Percentiles rank a stretch among this genome's conserved stretches.
Evolutionary conservation across 78 protist genomes (phyloP).

Genomic region (Dictyostelium discoideum): DNA sequence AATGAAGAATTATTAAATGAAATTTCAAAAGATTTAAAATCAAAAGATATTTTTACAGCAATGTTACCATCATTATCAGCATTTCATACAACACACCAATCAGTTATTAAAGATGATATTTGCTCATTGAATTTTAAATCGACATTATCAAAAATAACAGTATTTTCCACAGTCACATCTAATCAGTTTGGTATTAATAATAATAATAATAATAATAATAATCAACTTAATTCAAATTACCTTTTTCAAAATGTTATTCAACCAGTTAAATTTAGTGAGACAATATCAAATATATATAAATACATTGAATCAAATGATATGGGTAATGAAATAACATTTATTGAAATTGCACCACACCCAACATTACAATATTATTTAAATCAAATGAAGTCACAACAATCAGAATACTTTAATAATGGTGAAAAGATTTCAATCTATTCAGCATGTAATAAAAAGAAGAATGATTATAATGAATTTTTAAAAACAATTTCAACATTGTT

Average conservation of each 20-base stretch:
- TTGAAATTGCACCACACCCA: conserved; percentile 44
- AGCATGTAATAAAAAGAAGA: conserved; percentile 1
- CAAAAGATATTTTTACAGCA: background rate
- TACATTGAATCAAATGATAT: background rate
- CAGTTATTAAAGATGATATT: background rate
- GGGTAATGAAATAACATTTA: background rate
- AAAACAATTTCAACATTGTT: background rate
- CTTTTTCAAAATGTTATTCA: no score
- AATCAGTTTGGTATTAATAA: no score
- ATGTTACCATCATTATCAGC: conserved; percentile 9
- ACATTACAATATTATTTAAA: background rate
- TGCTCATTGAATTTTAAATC: background rate
- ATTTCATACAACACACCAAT: conserved; percentile 12
- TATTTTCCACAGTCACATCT: background rate
- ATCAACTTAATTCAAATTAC: background rate
- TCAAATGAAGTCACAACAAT: background rate
- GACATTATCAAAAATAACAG: background rate
- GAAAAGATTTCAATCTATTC: background rate
- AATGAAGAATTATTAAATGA: background rate
- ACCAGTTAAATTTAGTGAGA: no score
- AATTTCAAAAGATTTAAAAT: background rate
- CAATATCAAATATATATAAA: background rate
- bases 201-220: no score
- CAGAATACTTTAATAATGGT: background rate
- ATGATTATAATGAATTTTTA: background rate